Conservation (phyloP, 345 rosid genomes). For the Boechera divaricarpa region DNA sequence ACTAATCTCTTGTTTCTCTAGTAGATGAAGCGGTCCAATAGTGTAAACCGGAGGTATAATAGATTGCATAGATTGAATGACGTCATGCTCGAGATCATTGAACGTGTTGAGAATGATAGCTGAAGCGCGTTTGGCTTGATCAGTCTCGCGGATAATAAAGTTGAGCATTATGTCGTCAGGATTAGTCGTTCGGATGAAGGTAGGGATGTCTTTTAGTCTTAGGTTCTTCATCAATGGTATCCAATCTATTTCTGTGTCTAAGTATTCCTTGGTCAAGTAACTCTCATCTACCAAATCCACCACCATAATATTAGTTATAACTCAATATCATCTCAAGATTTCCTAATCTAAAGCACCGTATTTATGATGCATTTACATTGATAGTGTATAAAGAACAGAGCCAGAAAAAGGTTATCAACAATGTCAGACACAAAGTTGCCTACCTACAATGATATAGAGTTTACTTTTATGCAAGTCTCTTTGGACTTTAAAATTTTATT, state of each 20-base stretch:
- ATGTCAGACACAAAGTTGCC: not conserved
- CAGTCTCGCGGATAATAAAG: not conserved
- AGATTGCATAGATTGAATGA: conserved; percentile 29
- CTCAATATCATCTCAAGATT: not conserved
- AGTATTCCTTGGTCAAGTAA: conserved; percentile 29
- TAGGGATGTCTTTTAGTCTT: conserved; percentile 43
- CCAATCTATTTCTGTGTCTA: conserved; percentile 52
- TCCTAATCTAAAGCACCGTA: not conserved
- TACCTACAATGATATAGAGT: not conserved
- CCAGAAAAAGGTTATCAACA: not conserved
- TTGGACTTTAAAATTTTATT: not conserved
- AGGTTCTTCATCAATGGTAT: conserved; percentile 44
- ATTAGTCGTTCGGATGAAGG: conserved; percentile 44
- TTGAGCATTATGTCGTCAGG: conserved; percentile 37
- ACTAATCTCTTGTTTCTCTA: not conserved
- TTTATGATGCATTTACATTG: not conserved
- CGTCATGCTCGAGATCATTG: conserved; percentile 38
- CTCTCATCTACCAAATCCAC: conserved; percentile 48
- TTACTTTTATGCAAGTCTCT: not conserved
- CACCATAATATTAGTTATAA: too few relatives aligned
- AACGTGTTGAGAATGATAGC: conserved; percentile 54
- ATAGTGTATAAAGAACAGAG: not conserved
- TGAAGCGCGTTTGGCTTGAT: conserved; percentile 29
- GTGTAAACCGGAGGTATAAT: conserved; percentile 39
- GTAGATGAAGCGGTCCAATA: conserved; percentile 37